phyloP scores from a whole-genome alignment of 352 stramenopile species.

The Globisporangium acanthophoron region DNA sequence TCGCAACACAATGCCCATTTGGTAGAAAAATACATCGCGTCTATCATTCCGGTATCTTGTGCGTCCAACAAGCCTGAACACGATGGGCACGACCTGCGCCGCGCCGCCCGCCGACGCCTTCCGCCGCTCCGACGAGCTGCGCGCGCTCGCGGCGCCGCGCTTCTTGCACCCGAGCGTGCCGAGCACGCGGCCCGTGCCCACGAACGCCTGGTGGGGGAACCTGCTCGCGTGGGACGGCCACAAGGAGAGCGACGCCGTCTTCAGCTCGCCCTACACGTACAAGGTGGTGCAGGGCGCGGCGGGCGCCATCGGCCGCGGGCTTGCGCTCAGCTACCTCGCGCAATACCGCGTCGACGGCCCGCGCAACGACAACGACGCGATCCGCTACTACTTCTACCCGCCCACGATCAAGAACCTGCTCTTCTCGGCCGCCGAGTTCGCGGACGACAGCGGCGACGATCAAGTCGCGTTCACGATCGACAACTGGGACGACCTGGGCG shows the following conservation, averaged over 20 bases:
- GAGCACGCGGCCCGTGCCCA: slow-evolving; percentile 42
- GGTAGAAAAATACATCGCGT: too few species aligned
- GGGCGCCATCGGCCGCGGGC: slow-evolving; percentile 31
- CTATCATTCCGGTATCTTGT: too few species aligned
- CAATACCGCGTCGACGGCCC: slow-evolving; percentile 68
- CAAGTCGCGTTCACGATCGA: slow-evolving; percentile 36
- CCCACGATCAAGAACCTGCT: slow-evolving; percentile 69
- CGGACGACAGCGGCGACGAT: slow-evolving; percentile 3
- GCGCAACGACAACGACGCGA: slow-evolving; percentile 72
- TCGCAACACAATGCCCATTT: too few species aligned
- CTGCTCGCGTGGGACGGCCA: slow-evolving; percentile 51
- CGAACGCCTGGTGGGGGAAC: slow-evolving; percentile 86
- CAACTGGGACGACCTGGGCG: slow-evolving; percentile 71
- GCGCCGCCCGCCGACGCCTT: slow-evolving; percentile 36
- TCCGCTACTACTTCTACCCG: slow-evolving; percentile 82
- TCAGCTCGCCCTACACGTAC: slow-evolving; percentile 68
- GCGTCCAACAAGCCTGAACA: background rate
- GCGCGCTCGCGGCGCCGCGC: slow-evolving; percentile 42
- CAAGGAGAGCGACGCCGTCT: slow-evolving; percentile 67
- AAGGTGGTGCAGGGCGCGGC: slow-evolving; percentile 31
- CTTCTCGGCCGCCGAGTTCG: slow-evolving; percentile 57
- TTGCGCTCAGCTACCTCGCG: slow-evolving; percentile 64
- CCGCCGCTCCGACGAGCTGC: slow-evolving; percentile 36
- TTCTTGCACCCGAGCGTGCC: slow-evolving; percentile 26
- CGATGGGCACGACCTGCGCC: slow-evolving; percentile 13